These are phyloP conservation scores for Xylaria palmicola DNA, from an alignment of 495 filamentous ascomycete species.

Conservation along the genomic window DNA sequence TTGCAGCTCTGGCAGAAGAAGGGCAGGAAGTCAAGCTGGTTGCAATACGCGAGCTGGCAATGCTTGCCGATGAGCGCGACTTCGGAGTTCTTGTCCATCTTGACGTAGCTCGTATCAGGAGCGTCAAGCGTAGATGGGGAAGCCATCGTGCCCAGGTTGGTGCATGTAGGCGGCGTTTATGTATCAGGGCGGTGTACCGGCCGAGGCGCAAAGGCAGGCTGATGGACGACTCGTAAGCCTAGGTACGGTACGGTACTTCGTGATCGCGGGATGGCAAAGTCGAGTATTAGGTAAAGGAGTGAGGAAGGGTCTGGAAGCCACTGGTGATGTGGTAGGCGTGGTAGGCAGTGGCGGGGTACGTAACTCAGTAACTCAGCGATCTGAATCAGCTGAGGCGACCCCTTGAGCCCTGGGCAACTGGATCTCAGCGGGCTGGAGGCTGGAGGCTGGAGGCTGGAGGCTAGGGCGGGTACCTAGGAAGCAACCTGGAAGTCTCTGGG, in stretches of 20 bases:
- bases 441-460: too few relatives aligned
- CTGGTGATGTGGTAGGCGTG: too few relatives aligned
- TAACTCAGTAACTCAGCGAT: not conserved
- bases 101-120: slow-evolving; percentile 47
- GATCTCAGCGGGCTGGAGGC: not conserved
- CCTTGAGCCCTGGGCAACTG: not conserved
- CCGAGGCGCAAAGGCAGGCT: slow-evolving; percentile 17
- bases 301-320: slow-evolving; percentile 30
- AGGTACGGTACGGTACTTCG: too few relatives aligned
- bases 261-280: slow-evolving; percentile 18
- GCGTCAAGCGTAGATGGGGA: slow-evolving; percentile 26
- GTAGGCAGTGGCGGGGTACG: not conserved
- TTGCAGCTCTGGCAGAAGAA: slow-evolving; percentile 88
- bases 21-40: slow-evolving; percentile 93
- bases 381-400: slow-evolving; percentile 1
- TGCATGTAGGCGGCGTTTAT: slow-evolving; percentile 10
- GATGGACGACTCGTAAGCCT: slow-evolving; percentile 26
- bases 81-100: slow-evolving; percentile 59
- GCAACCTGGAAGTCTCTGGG: too few relatives aligned
- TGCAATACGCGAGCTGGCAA: slow-evolving; percentile 88
- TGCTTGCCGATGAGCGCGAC: slow-evolving; percentile 82
- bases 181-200: not conserved
- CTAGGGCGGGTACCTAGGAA: too few relatives aligned
- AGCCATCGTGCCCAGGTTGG: slow-evolving; percentile 26
- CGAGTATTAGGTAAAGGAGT: slow-evolving; percentile 27